Conservation (phyloP, 2,329 filamentous ascomycete genomes). For the Monilinia laxa region DNA sequence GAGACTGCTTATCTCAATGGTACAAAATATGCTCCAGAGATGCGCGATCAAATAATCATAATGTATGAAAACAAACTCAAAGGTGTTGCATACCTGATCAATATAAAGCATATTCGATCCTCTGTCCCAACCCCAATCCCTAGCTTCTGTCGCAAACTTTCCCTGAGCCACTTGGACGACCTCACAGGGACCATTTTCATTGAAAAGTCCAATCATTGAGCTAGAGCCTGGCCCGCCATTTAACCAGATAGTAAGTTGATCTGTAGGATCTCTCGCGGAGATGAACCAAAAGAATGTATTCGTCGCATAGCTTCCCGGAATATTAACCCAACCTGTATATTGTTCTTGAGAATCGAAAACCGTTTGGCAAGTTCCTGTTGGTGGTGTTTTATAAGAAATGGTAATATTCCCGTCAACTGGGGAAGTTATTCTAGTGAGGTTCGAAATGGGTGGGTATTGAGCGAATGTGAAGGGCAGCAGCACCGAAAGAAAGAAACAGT, state of each 20-base stretch:
- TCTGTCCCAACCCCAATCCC: constrained; percentile 66
- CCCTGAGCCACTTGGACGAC: constrained; percentile 50
- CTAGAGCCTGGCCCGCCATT: constrained; percentile 67
- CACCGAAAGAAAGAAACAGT: constrained; percentile 29
- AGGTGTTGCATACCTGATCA: constrained; percentile 47
- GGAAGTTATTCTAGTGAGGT: constrained; percentile 58
- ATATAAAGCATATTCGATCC: constrained; percentile 55
- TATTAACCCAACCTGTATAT: constrained; percentile 66
- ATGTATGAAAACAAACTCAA: constrained; percentile 3
- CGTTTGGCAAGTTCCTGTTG: constrained; percentile 61
- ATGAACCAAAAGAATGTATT: constrained; percentile 53
- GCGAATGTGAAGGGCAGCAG: constrained; percentile 34
- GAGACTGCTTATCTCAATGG: constrained; percentile 52
- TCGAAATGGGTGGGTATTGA: constrained; percentile 44
- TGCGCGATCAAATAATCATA: constrained; percentile 2
- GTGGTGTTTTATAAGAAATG: constrained; percentile 65
- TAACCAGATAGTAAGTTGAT: constrained; percentile 60
- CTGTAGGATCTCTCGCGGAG: constrained; percentile 47
- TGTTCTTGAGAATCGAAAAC: constrained; percentile 65
- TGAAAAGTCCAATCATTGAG: constrained; percentile 64
- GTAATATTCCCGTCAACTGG: constrained; percentile 63
- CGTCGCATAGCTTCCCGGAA: constrained; percentile 55
- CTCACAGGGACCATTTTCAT: constrained; percentile 56
- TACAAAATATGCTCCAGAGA: background rate
- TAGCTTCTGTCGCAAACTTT: constrained; percentile 54